Evolutionary conservation across 176 grass and related monocot genomes (phyloP).

Genomic region (Musa schizocarpa): DNA sequence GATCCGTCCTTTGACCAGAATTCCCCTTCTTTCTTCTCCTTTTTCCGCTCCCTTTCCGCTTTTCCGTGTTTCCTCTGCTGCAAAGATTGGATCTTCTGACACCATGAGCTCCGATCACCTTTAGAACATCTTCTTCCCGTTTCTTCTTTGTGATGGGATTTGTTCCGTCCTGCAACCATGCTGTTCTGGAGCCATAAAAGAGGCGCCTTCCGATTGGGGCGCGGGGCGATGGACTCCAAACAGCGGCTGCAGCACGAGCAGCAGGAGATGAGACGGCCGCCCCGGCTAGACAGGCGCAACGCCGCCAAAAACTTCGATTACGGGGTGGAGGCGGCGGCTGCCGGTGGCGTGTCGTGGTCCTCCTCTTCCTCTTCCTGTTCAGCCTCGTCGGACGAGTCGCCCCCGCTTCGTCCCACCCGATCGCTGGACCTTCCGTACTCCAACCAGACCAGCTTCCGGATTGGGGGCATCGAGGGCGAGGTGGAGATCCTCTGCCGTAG

Average conservation of each 20-base stretch:
- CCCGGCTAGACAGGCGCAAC: conserved; percentile 54
- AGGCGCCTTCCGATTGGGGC: not conserved
- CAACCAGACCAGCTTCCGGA: conserved; percentile 64
- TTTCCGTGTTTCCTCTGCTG: not conserved
- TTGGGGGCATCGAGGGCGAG: conserved; percentile 47
- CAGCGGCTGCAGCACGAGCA: not conserved
- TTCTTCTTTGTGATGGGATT: not conserved
- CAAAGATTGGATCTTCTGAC: not conserved
- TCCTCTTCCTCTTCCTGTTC: not conserved
- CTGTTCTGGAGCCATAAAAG: not conserved
- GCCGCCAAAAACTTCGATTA: conserved; percentile 44
- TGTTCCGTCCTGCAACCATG: not conserved
- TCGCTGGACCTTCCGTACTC: conserved; percentile 12
- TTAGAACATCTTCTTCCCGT: not conserved
- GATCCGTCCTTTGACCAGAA: too few species aligned
- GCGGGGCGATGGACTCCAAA: not conserved
- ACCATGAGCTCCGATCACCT: not conserved
- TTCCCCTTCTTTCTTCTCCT: too few species aligned
- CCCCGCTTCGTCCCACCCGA: not conserved
- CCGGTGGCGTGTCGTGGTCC: not conserved
- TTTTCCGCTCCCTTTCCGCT: not conserved
- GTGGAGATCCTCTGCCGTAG: conserved; percentile 47
- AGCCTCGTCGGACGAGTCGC: conserved; percentile 1
- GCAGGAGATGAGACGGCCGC: not conserved
- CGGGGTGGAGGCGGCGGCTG: not conserved